phyloP scores from a whole-genome alignment of 371 early-diverging fungal species.

The Mucor mucedo region DNA sequence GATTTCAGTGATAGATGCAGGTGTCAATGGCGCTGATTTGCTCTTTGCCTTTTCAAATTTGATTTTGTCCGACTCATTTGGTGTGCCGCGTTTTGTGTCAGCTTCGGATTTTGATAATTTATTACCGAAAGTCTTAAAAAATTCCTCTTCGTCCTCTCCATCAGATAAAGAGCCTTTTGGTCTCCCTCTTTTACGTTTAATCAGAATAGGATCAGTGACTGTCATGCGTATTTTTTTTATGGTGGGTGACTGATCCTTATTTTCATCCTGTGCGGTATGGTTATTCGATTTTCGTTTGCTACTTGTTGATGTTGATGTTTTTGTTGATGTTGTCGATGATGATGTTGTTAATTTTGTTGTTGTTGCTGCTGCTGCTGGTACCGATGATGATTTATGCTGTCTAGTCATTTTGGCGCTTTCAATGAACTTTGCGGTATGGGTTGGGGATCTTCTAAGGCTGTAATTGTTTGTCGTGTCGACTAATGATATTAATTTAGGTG shows the following conservation, averaged over 20 bases:
- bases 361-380: not conserved
- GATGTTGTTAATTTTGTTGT: not conserved
- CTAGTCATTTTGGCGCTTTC: slow-evolving; percentile 11
- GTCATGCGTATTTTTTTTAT: slow-evolving; percentile 28
- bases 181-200: not conserved
- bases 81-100: slow-evolving; percentile 55
- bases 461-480: slow-evolving; percentile 16
- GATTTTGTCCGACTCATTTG: slow-evolving; percentile 52
- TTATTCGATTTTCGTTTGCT: too few species aligned
- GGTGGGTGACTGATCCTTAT: not conserved
- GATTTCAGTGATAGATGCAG: slow-evolving; percentile 8
- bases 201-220: not conserved
- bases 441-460: slow-evolving; percentile 24
- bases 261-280: not conserved
- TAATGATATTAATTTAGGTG: slow-evolving; percentile 21
- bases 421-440: slow-evolving; percentile 20
- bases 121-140: slow-evolving; percentile 57
- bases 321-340: slow-evolving; percentile 1
- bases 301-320: too few species aligned
- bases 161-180: not conserved
- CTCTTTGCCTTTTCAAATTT: slow-evolving; percentile 51
- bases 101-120: slow-evolving; percentile 62
- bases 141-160: slow-evolving; percentile 25
- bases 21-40: slow-evolving; percentile 24
- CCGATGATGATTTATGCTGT: not conserved